Evolutionary conservation across 148 eudicot genomes (phyloP).

Genomic region (Pharnaceum exiguum): DNA sequence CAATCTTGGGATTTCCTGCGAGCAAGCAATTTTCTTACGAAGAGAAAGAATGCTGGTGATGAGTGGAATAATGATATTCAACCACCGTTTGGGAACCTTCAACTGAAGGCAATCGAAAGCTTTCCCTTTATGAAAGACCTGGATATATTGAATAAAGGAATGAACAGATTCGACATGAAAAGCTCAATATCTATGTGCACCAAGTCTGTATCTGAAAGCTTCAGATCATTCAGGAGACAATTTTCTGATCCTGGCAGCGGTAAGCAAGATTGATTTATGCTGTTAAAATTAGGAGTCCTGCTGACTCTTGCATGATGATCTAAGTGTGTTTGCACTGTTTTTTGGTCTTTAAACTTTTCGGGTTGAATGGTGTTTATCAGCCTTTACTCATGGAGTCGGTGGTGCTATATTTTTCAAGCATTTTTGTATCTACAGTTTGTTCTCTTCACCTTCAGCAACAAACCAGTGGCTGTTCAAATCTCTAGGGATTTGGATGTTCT

Average conservation of each 20-base stretch:
- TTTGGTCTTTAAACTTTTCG: too few relatives aligned
- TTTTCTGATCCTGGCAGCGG: conserved; percentile 34
- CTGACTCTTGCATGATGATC: too few relatives aligned
- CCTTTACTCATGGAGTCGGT: too few relatives aligned
- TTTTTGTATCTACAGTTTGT: too few relatives aligned
- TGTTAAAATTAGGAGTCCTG: too few relatives aligned
- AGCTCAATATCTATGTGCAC: conserved; percentile 27
- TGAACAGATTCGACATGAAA: conserved; percentile 31
- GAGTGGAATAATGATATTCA: conserved; percentile 27
- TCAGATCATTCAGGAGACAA: conserved; percentile 23
- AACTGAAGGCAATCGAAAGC: conserved; percentile 29
- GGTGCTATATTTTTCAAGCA: too few relatives aligned
- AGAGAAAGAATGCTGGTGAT: conserved; percentile 24
- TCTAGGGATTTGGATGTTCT: too few relatives aligned
- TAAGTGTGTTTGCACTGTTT: too few relatives aligned
- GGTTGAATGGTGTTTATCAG: too few relatives aligned
- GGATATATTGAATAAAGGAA: conserved; percentile 24
- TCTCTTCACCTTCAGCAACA: too few relatives aligned
- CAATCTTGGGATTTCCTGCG: conserved; percentile 40
- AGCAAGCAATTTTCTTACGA: conserved; percentile 32
- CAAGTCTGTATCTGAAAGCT: conserved; percentile 34
- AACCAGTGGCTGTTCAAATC: too few relatives aligned
- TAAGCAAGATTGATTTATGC: conserved; percentile 6
- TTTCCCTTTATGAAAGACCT: conserved; percentile 36
- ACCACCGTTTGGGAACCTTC: conserved; percentile 30